Percentiles rank a stretch among this genome's conserved stretches.
Conservation (phyloP, 2,329 filamentous ascomycete species). For the Gremmenia infestans region DNA sequence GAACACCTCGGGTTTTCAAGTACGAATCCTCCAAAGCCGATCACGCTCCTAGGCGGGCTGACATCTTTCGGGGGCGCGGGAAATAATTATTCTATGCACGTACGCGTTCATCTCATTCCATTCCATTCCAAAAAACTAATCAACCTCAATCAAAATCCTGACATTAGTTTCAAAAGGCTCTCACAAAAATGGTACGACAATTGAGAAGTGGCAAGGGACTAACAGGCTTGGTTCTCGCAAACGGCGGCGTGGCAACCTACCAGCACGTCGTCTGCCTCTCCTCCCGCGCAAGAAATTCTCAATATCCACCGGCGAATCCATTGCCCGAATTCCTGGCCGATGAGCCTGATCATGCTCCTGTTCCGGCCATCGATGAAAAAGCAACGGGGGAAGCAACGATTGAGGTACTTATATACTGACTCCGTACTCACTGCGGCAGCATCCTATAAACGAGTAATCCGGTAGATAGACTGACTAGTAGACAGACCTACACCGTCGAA, state of each 20-base stretch:
- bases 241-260: slow-evolving; percentile 61
- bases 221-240: slow-evolving; percentile 57
- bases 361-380: slow-evolving; percentile 37
- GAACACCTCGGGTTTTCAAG: slow-evolving; percentile 52
- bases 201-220: slow-evolving; percentile 42
- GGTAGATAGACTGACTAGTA: neutral
- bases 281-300: slow-evolving; percentile 34
- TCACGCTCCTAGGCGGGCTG: slow-evolving; percentile 59
- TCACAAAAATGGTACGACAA: slow-evolving; percentile 51
- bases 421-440: too few relatives aligned
- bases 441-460: neutral
- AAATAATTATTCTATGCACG: slow-evolving; percentile 68
- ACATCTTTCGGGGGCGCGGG: slow-evolving; percentile 67
- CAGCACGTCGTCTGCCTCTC: slow-evolving; percentile 59
- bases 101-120: slow-evolving; percentile 20
- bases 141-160: neutral
- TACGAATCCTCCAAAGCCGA: slow-evolving; percentile 40
- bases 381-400: slow-evolving; percentile 47
- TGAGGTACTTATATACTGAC: slow-evolving; percentile 42
- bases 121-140: too few relatives aligned
- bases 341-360: slow-evolving; percentile 19
- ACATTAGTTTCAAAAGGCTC: slow-evolving; percentile 31
- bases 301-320: slow-evolving; percentile 44
- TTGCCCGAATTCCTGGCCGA: slow-evolving; percentile 40
- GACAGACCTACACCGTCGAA: slow-evolving; percentile 56